These are phyloP conservation scores for Penicillium sp. DNA, from an alignment of 2,329 filamentous ascomycete genomes.

Conservation along the genomic window DNA sequence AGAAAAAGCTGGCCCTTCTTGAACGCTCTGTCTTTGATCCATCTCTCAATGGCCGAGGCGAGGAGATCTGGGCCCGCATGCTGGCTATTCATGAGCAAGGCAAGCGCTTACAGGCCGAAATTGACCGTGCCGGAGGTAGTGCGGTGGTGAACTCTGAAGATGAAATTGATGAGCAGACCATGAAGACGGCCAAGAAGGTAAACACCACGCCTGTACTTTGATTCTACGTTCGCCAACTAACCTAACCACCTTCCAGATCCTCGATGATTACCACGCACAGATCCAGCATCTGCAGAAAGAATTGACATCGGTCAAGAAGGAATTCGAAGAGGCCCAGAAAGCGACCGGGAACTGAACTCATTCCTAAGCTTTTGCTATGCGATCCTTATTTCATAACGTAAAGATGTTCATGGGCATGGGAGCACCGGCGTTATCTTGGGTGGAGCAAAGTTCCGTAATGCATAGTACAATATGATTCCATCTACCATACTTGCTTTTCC, in stretches of 20 bases:
- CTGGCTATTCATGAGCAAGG: conserved; percentile 61
- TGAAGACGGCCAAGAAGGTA: conserved; percentile 63
- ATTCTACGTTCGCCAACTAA: conserved; percentile 32
- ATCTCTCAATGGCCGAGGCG: conserved; percentile 58
- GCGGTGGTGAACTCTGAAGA: conserved; percentile 42
- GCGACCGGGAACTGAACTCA: conserved; percentile 24
- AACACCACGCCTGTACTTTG: conserved; percentile 7
- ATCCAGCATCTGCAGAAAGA: conserved; percentile 62
- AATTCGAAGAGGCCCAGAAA: conserved; percentile 58
- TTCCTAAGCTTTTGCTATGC: conserved; percentile 7
- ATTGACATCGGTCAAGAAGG: conserved; percentile 58
- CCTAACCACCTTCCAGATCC: conserved; percentile 40
- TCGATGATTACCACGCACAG: conserved; percentile 52
- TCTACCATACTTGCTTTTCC: not conserved
- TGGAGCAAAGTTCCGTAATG: conserved; percentile 20
- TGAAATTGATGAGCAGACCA: conserved; percentile 57
- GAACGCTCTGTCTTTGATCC: conserved; percentile 62
- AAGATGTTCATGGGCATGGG: conserved; percentile 20
- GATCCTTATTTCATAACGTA: conserved; percentile 10
- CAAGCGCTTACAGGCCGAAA: conserved; percentile 59
- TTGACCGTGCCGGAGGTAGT: conserved; percentile 54
- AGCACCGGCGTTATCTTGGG: conserved; percentile 22
- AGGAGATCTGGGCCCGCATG: conserved; percentile 69
- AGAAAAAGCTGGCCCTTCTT: conserved; percentile 60
- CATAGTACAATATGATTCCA: conserved; percentile 23